Percentiles rank a stretch among this genome's conserved stretches.
Evolutionary conservation across 116 monocot species (phyloP).

Genomic region (Iris pallida): DNA sequence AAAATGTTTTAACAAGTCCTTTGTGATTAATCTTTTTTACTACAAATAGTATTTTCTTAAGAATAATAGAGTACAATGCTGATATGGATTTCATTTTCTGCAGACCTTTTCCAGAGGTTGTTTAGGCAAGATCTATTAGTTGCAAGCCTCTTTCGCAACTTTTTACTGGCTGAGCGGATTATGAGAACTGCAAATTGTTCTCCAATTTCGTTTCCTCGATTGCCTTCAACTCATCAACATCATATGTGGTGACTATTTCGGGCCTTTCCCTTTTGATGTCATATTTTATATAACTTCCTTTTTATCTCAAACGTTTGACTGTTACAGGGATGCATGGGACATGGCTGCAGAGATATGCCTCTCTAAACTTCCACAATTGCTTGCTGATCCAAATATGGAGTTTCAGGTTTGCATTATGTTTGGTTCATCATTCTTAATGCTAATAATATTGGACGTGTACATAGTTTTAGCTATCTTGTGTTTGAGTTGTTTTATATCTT

Average conservation of each 20-base stretch:
- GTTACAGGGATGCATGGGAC: slow-evolving; percentile 95
- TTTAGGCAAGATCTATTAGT: slow-evolving; percentile 91
- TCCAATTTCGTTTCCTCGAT: slow-evolving; percentile 71
- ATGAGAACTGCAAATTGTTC: slow-evolving; percentile 96
- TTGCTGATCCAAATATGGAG: slow-evolving; percentile 77
- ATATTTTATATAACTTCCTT: not conserved
- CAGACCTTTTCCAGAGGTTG: slow-evolving; percentile 86
- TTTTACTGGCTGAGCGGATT: slow-evolving; percentile 88
- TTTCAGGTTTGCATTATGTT: slow-evolving; percentile 54
- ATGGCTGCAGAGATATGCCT: slow-evolving; percentile 98
- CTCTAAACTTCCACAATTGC: slow-evolving; percentile 72
- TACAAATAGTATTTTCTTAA: not conserved
- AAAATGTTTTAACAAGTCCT: not conserved
- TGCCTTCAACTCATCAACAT: slow-evolving; percentile 95
- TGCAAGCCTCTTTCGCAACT: slow-evolving; percentile 94
- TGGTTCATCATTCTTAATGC: not conserved
- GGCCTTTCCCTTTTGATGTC: not conserved
- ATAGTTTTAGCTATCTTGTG: not conserved
- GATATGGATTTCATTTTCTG: slow-evolving; percentile 7
- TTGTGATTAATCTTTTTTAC: not conserved
- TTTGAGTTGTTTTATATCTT: no score
- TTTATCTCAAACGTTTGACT: not conserved
- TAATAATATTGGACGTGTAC: not conserved
- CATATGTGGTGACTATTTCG: slow-evolving; percentile 76
- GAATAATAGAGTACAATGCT: slow-evolving; percentile 9